Base-by-base conservation (phyloP, 768 basidiomycete genomes). In the Leucocoprinus leucothites region DNA sequence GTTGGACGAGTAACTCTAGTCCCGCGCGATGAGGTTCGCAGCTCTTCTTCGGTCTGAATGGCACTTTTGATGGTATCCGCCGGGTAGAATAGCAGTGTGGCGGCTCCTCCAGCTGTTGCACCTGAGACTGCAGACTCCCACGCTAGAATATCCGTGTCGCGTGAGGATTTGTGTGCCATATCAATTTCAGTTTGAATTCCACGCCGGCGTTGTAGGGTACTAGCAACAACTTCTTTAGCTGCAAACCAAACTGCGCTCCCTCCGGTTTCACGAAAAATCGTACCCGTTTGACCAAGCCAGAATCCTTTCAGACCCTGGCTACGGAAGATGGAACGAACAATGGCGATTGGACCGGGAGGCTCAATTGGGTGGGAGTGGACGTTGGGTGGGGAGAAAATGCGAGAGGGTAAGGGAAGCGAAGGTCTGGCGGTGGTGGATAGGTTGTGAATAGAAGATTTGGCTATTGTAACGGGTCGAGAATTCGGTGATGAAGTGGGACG, bases 11-110 rank as follows among this genome's bases (percentile, higher is more conserved):
- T 69, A 13, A 68, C 61, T 53, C 67, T 61, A 35, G 69, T 58
- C 48, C 61, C 46, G 47, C 19, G 42, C 13, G 43, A 57, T 7
- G 2, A 57, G 47, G 47, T 60, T 9, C 85, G 77, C 49, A 94
- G 76, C 67, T 94, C 91, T 55, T 89, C 89, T 63, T 85, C 86
- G 1, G 94, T 97, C 74, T 96, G 94, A 67, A 95, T 89, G 43
- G 89, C 84, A 57, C 87, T 90, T 73, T 96, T 95, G 62, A 96
- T 82, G 25, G 87, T 87, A 71, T 96, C 94, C 3, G 90, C 92
- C 1, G 94, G 94, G 76, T 94, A 97, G 35, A 95, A 75, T 22
- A 84, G 82, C 57, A 94, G 71, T 60, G 88, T 91, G 75, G 89
- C 94, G 49, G 81, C 74, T 1, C 85, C 85, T 3, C 93, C 94